Evolutionary conservation across 129 eudicot species (phyloP).

Genomic region (Centrapalus pauciflorus): DNA sequence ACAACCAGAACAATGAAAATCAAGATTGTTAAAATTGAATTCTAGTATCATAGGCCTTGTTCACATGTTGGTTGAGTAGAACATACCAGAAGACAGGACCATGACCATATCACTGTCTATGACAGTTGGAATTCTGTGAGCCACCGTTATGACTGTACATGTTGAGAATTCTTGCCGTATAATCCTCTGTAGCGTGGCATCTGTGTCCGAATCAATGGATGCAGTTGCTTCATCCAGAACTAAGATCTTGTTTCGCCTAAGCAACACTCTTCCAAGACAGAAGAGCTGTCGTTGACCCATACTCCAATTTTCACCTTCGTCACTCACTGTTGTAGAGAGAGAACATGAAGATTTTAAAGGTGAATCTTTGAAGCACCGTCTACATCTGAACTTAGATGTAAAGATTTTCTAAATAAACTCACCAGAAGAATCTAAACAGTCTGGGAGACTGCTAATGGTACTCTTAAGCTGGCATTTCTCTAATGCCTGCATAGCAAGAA

Average conservation of each 20-base stretch:
- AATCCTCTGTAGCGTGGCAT: constrained; percentile 57
- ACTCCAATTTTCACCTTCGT: constrained; percentile 80
- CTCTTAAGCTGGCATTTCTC: constrained; percentile 73
- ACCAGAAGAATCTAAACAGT: constrained; percentile 62
- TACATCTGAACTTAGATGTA: background rate
- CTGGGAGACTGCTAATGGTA: constrained; percentile 56
- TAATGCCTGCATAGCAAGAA: constrained; percentile 49
- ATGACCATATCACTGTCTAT: constrained; percentile 77
- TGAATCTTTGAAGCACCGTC: background rate
- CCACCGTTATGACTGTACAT: constrained; percentile 66
- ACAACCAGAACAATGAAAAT: background rate
- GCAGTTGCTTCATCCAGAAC: constrained; percentile 89
- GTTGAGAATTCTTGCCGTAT: constrained; percentile 51
- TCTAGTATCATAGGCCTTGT: background rate
- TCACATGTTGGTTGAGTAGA: background rate
- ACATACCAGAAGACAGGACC: constrained; percentile 71
- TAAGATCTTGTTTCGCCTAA: constrained; percentile 43
- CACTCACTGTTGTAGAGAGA: constrained; percentile 35
- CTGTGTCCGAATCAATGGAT: constrained; percentile 69
- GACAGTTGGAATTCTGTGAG: constrained; percentile 79
- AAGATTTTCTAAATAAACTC: constrained; percentile 11
- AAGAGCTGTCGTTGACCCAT: constrained; percentile 68
- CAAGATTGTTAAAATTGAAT: background rate
- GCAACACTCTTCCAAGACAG: constrained; percentile 62
- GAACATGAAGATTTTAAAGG: background rate